Base-by-base conservation (phyloP, 2,329 filamentous ascomycete species). In the Stemphylium vesicarium region DNA sequence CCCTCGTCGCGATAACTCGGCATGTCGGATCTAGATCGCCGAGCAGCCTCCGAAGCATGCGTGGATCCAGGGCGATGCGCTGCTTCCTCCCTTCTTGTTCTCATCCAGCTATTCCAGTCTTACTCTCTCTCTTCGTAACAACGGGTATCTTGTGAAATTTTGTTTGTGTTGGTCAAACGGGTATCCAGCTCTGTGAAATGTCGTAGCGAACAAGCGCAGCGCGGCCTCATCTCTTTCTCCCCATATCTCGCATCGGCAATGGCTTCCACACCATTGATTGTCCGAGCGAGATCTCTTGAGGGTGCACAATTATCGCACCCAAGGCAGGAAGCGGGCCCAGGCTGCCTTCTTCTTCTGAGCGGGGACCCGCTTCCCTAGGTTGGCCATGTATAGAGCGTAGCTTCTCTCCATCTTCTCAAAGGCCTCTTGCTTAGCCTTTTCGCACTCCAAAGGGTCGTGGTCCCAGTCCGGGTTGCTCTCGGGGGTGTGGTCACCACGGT, bases 401-500 rank as follows among this genome's bases (percentile, higher is more conserved):
- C 59, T 63, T 35, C 50, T 56, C 43, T 66, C 56, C 58, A 66
- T 66, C 49, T 62, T 67, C 56, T 63, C 50, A 47, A 67, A 63
- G 4, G 65, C 65, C 35, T 57, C 59, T 52, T 64, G 57, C 33
- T 60, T 58, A 1, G 58, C 56, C 41, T 66, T 56, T 13, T 64
- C 57, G 29, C 63, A 65, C 26, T 62, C 60, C 31, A 67, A 54
- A 12, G 62, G 62, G 50, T 69, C 60, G 54, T 67, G 57, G 1
- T 59, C 62, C 58, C 64, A 66, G 20, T 67, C 65, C 1, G 65
- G 65, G 13, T 69, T 69, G 56, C 64, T 69, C 41, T 60, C 61
- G n/a, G 58, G 65, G 8, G 61, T 65, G 52, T 69, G 65, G 53
- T 69, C 65, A 41, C 65, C 65, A 36, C 51, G 61, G 37, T 69